phyloP scores from a whole-genome alignment of 345 rosid genomes.

The Acer campestre region DNA sequence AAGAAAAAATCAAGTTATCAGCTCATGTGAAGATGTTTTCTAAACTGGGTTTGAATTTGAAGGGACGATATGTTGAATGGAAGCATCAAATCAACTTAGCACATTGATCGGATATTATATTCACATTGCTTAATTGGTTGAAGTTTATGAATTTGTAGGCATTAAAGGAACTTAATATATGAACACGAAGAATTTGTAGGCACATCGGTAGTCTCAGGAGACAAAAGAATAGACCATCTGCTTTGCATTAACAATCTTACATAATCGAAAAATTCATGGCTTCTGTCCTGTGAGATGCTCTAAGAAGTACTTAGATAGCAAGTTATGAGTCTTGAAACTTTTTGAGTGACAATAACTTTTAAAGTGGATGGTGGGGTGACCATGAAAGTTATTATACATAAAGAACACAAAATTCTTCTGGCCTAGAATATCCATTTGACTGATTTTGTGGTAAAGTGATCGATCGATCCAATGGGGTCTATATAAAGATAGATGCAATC shows the following conservation, averaged over 20 bases:
- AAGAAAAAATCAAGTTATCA: background rate
- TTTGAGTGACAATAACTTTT: background rate
- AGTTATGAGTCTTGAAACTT: background rate
- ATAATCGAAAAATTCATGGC: background rate
- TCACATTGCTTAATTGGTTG: background rate
- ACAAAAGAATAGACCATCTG: background rate
- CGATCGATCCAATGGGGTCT: constrained; percentile 3
- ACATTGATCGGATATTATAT: background rate
- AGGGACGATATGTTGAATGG: background rate
- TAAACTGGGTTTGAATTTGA: background rate
- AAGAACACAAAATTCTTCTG: background rate
- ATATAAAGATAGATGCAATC: background rate
- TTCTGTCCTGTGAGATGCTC: background rate
- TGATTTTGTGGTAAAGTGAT: background rate
- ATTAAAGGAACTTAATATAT: background rate
- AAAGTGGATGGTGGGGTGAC: background rate
- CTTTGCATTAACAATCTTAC: background rate
- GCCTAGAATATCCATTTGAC: constrained; percentile 7
- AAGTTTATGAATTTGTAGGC: background rate
- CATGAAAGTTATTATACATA: background rate
- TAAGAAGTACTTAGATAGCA: background rate
- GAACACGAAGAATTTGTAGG: background rate
- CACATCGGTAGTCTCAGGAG: background rate
- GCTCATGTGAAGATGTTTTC: constrained; percentile 8
- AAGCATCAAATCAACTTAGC: background rate